Base-by-base conservation (phyloP, 768 basidiomycete genomes). In the Obba rivulosa region DNA sequence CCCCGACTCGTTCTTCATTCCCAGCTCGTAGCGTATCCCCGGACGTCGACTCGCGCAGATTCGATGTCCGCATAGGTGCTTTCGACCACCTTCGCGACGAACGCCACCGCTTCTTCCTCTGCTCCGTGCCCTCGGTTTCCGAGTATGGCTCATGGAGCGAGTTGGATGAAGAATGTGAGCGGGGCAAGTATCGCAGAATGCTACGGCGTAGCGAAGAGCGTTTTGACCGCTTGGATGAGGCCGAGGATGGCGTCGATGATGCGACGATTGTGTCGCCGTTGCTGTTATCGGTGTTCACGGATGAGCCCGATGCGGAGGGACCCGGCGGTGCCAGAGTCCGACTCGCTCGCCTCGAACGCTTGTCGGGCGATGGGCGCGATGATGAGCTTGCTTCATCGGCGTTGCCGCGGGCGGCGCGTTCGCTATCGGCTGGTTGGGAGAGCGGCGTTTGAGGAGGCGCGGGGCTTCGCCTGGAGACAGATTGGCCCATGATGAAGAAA, bases 51-150 rank as follows among this genome's bases (percentile, higher is more conserved):
- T 31, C 13, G 28, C 28, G 28, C 13, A 31, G 7, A 31, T 5
- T 31, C 28, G 28, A 31, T 31, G 28, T 31, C 13, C 28, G 57
- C 50, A 43, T 34, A 28, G 49, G 63, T 14, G 63, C 52, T 49
- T 60, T 68, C 5, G 69, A 69, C 56, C 69, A 66, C 43, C 70
- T 56, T 34, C 53, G 51, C 2, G 63, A 65, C 18, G 61, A 58
- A 7, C 59, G 55, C 66, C 65, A 66, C 41, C 61, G 54, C 40
- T 62, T 66, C 36, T 62, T 56, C 16, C 50, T 36, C 13, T 57
- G 53, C 24, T 49, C 43, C 16, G 47, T 37, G 25, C 20, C 31
- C 22, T 49, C 48, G 21, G 22, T n/a, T 36, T 37, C 40, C 9
- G 53, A 39, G 2, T 47, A 34, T 11, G 42, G 31, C 35, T 43